Conservation (phyloP, 257 asterid genomes). For the Voacanga thouarsii region DNA sequence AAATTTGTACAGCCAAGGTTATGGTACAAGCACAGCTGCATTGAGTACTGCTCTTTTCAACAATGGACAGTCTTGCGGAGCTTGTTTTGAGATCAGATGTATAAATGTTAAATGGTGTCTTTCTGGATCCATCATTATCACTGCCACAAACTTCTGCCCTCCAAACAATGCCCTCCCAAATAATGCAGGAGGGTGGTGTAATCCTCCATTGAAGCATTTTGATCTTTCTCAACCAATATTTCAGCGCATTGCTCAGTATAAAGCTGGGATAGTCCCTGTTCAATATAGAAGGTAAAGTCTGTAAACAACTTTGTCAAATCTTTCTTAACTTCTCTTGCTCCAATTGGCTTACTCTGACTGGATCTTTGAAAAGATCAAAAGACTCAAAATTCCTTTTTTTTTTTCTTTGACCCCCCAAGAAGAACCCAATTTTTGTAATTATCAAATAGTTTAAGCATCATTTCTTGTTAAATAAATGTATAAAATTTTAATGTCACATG, state of each 20-base stretch:
- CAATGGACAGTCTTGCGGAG: constrained; percentile 26
- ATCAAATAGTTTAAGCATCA: too few species aligned
- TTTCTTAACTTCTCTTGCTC: not conserved
- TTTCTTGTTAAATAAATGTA: not conserved
- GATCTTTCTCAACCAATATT: constrained; percentile 31
- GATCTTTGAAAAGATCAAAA: too few species aligned
- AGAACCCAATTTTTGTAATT: too few species aligned
- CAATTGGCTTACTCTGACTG: too few species aligned
- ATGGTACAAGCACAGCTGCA: constrained; percentile 31
- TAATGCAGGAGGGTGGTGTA: constrained; percentile 30
- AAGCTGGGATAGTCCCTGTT: constrained; percentile 31
- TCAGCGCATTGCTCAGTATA: constrained; percentile 22
- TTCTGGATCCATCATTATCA: constrained; percentile 19
- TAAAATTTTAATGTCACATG: too few species aligned
- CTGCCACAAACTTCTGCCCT: constrained; percentile 35
- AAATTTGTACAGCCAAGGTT: constrained; percentile 27
- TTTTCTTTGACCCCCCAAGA: not conserved
- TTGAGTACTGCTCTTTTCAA: constrained; percentile 32
- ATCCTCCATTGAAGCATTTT: constrained; percentile 29
- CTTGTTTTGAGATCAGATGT: constrained; percentile 32
- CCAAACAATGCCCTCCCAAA: constrained; percentile 25
- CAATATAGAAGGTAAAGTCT: constrained; percentile 22
- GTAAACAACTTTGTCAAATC: too few species aligned
- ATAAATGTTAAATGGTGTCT: constrained; percentile 19
- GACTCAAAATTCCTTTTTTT: too few species aligned